Evolutionary conservation across 805 yeast genomes (phyloP).

Genomic region (Danielia reshetovae): DNA sequence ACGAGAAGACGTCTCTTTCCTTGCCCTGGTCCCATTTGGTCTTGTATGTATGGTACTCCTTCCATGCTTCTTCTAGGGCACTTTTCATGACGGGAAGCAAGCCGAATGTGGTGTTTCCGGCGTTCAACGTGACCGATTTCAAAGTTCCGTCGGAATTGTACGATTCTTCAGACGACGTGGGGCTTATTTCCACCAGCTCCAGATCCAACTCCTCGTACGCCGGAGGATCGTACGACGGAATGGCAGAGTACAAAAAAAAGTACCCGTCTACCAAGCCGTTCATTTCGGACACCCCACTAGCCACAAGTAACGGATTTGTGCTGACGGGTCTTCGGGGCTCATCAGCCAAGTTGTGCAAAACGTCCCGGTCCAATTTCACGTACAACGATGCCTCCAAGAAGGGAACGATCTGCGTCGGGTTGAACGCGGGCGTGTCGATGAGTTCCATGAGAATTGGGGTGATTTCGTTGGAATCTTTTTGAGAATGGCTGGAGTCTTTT

Average conservation of each 20-base stretch:
- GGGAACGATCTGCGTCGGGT: constrained; percentile 65
- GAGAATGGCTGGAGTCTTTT: no score
- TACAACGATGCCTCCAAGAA: constrained; percentile 70
- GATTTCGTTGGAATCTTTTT: constrained; percentile 5
- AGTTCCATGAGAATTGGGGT: constrained; percentile 61
- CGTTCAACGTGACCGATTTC: constrained; percentile 4
- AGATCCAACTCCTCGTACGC: constrained; percentile 37
- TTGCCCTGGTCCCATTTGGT: constrained; percentile 57
- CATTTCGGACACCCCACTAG: constrained; percentile 74
- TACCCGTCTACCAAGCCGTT: constrained; percentile 78
- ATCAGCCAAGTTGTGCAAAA: constrained; percentile 57
- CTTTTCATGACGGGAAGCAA: constrained; percentile 46
- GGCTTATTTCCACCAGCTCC: constrained; percentile 10
- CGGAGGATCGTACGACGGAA: constrained; percentile 64
- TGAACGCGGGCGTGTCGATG: constrained; percentile 72
- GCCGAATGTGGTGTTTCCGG: constrained; percentile 25
- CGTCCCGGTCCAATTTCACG: constrained; percentile 54
- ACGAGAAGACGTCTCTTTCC: constrained; percentile 63
- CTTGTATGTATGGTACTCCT: constrained; percentile 54
- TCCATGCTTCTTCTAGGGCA: constrained; percentile 71
- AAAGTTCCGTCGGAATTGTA: constrained; percentile 7
- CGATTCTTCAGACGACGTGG: constrained; percentile 6
- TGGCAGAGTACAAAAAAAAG: constrained; percentile 62
- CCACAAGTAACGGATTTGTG: constrained; percentile 66
- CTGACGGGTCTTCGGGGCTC: constrained; percentile 59